These are phyloP conservation scores for Rickenella mellea DNA, from an alignment of 768 basidiomycete genomes.

Conservation along the genomic window DNA sequence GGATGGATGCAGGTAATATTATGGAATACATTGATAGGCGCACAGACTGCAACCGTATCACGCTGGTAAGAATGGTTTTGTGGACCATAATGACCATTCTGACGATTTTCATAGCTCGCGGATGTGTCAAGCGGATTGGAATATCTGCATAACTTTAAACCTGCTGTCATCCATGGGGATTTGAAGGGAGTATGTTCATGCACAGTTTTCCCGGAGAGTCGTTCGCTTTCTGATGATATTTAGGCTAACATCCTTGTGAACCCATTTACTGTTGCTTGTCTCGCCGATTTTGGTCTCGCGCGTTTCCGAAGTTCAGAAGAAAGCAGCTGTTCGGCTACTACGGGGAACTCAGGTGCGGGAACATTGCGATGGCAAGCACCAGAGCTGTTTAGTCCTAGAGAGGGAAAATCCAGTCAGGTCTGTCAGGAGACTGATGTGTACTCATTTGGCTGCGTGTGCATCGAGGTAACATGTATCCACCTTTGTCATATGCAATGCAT, in stretches of 20 bases:
- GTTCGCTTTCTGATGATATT: not conserved
- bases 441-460: too few relatives aligned
- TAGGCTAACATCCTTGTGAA: not conserved
- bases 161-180: not conserved
- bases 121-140: not conserved
- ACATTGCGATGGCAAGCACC: too few relatives aligned
- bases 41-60: not conserved
- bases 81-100: not conserved
- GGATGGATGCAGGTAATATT: not conserved
- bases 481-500: too few relatives aligned
- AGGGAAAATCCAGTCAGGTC: too few relatives aligned
- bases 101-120: not conserved
- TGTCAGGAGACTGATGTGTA: too few relatives aligned
- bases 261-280: not conserved
- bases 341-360: too few relatives aligned
- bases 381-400: too few relatives aligned
- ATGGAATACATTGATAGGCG: not conserved
- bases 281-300: not conserved
- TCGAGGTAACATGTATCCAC: too few relatives aligned
- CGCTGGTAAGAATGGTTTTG: not conserved
- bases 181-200: not conserved
- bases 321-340: too few relatives aligned
- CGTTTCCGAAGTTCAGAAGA: too few relatives aligned
- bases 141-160: not conserved
- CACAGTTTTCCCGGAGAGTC: not conserved